These are phyloP conservation scores for Pleodorina starrii DNA, from an alignment of 139 green algal species.

Conservation along the genomic window DNA sequence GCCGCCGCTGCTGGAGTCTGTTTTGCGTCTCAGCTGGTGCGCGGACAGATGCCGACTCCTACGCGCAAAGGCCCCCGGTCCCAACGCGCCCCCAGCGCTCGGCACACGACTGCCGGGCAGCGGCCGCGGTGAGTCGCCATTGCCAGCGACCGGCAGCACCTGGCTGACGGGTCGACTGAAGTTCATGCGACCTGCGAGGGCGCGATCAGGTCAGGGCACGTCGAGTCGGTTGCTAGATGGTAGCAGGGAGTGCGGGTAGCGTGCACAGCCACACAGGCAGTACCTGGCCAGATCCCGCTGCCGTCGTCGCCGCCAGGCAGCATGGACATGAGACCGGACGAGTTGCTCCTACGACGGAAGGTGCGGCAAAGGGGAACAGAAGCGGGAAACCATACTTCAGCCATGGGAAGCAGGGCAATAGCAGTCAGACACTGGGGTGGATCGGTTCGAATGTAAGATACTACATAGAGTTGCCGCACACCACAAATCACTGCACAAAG, in stretches of 20 bases:
- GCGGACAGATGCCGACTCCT: neutral
- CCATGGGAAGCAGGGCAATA: too few relatives aligned
- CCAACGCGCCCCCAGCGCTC: neutral
- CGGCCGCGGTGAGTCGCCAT: neutral
- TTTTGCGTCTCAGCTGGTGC: neutral
- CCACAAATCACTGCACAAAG: too few relatives aligned
- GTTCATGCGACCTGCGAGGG: neutral
- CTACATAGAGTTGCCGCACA: too few relatives aligned
- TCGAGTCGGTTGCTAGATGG: too few relatives aligned
- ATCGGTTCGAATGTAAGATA: too few relatives aligned
- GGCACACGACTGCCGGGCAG: neutral
- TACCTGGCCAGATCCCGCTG: neutral
- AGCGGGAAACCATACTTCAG: too few relatives aligned
- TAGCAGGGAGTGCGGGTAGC: too few relatives aligned
- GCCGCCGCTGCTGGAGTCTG: neutral
- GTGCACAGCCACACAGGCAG: too few relatives aligned
- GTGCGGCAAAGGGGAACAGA: too few relatives aligned
- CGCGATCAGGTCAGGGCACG: too few relatives aligned
- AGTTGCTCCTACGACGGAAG: constrained; percentile 16
- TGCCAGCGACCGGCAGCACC: neutral
- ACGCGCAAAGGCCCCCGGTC: neutral
- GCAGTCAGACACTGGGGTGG: too few relatives aligned
- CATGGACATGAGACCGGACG: neutral
- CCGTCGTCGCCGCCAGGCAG: neutral
- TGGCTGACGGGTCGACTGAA: neutral